Percentiles rank a stretch among this genome's conserved stretches.
These are phyloP conservation scores for Macaranga tanarius DNA, from an alignment of 441 rosid genomes.

Conservation along the genomic window DNA sequence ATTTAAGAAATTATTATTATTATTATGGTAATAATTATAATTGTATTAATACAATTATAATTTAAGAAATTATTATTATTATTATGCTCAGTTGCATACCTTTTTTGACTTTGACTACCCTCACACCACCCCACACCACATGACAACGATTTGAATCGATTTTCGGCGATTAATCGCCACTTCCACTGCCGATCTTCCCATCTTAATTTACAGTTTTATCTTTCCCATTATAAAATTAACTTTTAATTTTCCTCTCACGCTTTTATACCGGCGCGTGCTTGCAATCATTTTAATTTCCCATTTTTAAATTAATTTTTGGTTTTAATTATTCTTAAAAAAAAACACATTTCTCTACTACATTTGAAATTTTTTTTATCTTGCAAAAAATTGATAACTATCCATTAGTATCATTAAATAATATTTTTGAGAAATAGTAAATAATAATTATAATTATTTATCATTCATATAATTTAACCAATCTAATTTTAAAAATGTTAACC, in stretches of 20 bases:
- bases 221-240: neutral
- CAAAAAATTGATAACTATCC: too few relatives aligned
- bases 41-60: too few relatives aligned
- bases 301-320: too few relatives aligned
- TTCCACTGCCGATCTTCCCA: neutral
- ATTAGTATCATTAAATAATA: too few relatives aligned
- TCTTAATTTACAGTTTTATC: neutral
- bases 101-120: constrained; percentile 32
- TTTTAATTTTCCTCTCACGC: neutral
- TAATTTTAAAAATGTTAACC: too few relatives aligned
- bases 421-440: too few relatives aligned
- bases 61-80: neutral
- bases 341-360: neutral
- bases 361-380: too few relatives aligned
- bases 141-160: neutral
- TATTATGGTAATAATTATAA: too few relatives aligned
- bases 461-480: too few relatives aligned
- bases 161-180: constrained; percentile 12
- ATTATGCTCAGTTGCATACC: constrained; percentile 5
- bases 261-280: neutral
- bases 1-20: neutral
- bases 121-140: neutral
- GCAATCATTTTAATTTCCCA: neutral
- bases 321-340: too few relatives aligned
- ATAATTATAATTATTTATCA: too few relatives aligned